Evolutionary conservation across 495 filamentous ascomycete genomes (phyloP).

Genomic region (Aspergillus nidulans): DNA sequence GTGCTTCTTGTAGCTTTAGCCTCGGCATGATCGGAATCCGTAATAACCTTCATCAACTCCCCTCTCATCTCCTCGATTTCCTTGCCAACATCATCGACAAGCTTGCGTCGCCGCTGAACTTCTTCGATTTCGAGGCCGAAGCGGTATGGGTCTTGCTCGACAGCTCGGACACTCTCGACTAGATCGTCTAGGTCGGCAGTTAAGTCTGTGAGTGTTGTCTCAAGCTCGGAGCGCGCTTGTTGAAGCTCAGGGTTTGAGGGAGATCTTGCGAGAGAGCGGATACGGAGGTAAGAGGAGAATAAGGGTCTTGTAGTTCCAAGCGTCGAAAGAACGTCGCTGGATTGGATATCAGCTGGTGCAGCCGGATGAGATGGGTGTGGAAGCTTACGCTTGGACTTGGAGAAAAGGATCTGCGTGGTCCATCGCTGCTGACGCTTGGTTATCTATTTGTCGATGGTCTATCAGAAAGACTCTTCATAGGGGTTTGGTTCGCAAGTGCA

Average conservation of each 20-base stretch:
- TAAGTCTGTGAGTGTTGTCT: conserved; percentile 68
- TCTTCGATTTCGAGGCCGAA: conserved; percentile 85
- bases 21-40: conserved; percentile 15
- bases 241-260: conserved; percentile 76
- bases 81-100: conserved; percentile 83
- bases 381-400: conserved; percentile 77
- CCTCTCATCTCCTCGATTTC: conserved; percentile 86
- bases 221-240: conserved; percentile 79
- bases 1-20: conserved; percentile 14
- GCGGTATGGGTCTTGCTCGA: conserved; percentile 83
- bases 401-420: conserved; percentile 84
- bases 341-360: conserved; percentile 4
- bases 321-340: conserved; percentile 78
- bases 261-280: conserved; percentile 74
- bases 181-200: conserved; percentile 85
- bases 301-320: conserved; percentile 75
- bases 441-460: background rate
- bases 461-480: background rate
- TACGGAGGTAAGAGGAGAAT: conserved; percentile 93
- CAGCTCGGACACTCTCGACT: conserved; percentile 77
- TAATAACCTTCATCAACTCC: conserved; percentile 62
- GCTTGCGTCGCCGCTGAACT: conserved; percentile 69
- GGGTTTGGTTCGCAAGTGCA: background rate
- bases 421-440: conserved; percentile 32
- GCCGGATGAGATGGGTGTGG: background rate